Evolutionary conservation across 169 alveolate genomes (phyloP), one percentile per base, ranked within the genome.

Genomic region (Cryptosporidium sp.): DNA sequence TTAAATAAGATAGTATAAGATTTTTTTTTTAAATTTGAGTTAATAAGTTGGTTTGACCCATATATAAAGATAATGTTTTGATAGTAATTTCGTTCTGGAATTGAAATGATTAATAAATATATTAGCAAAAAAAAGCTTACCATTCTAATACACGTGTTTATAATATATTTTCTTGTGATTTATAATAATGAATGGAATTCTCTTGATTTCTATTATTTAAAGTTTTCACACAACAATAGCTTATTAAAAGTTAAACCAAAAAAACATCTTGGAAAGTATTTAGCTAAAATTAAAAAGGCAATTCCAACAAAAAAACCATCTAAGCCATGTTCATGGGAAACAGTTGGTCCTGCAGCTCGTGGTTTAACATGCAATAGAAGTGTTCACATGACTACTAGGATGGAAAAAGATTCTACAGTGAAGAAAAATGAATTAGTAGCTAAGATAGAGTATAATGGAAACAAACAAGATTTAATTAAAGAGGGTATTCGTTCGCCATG

Each of bases 401-500:
- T 56, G 6, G 16, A 0, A 23, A 56, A 18, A 6, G 65, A 56
- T 56, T 56, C 65, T 23, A 18, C 3, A 23, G 3, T 18, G 21
- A 56, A 23, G n/a, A 56, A 23, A n/a, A 3, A 3, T 12, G 29
- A 18, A 8, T 1, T 56, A 9, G 9, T 56, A 7, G 65, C 65
- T 8, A 56, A 18, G 10, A 8, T 23, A 23, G 65, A 56, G 10
- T 56, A 56, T 33, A 56, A 0, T 18, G 53, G 53, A 45, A 21
- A 21, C 14, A 56, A 23, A 3, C 10, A n/a, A 16, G 21, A 56
- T 4, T 21, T 56, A 56, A 18, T 56, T 56, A 56, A 56, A 56
- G 65, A 56, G 10, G 21, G 33, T n/a, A 56, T 56, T 21, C 33
- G n/a, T n/a, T 56, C 65, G 29, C 65, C 65, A 56, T 56, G 65